Conservation (phyloP, 129 eudicot species). For the Glebionis coronaria region DNA sequence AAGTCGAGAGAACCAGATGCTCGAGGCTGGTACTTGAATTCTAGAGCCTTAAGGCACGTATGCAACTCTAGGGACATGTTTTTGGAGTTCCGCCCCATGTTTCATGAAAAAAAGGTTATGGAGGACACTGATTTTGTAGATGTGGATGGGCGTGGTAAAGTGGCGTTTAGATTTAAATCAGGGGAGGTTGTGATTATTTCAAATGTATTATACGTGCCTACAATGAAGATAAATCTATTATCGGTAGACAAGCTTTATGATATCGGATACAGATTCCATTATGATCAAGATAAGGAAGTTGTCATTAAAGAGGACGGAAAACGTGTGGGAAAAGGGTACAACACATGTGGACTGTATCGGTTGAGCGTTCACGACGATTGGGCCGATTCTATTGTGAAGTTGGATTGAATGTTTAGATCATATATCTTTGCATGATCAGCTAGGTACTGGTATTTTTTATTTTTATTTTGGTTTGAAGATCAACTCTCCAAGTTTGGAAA, state of each 20-base stretch:
- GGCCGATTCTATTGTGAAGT: too few relatives aligned
- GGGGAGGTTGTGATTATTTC: neutral
- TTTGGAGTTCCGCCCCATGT: neutral
- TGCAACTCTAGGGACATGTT: slow-evolving; percentile 1
- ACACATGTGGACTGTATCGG: neutral
- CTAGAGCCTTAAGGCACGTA: neutral
- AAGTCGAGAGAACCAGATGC: neutral
- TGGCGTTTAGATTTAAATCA: neutral
- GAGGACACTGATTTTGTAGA: neutral
- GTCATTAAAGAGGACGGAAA: neutral
- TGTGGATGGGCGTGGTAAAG: neutral
- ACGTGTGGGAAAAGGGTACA: neutral
- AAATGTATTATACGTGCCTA: neutral
- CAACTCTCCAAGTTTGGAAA: too few relatives aligned
- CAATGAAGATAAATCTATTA: neutral
- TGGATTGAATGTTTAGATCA: too few relatives aligned
- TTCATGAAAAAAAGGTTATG: neutral
- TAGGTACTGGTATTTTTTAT: too few relatives aligned
- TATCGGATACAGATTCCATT: neutral
- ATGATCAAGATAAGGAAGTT: neutral
- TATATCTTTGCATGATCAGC: too few relatives aligned
- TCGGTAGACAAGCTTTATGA: neutral
- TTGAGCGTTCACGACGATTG: neutral
- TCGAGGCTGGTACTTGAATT: neutral
- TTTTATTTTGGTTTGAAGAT: too few relatives aligned